Evolutionary conservation across 441 rosid genomes (phyloP), one percentile per base, ranked within the genome.

Genomic region (Daphne laureola): DNA sequence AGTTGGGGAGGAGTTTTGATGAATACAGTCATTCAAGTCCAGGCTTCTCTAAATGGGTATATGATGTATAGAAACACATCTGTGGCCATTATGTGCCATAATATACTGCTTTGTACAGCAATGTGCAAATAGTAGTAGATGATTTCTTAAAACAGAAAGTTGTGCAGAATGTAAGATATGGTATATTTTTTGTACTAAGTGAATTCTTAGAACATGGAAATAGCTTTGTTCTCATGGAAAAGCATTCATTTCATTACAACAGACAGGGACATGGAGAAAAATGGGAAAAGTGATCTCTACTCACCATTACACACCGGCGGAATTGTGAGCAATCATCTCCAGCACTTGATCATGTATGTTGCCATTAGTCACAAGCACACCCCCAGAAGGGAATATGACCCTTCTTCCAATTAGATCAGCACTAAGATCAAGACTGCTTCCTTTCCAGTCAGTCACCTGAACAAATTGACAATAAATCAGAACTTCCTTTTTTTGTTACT

Each of bases 391-490:
- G 57, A 53, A 66, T 64, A 78, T 21, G 44, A 59, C 74, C 54
- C 87, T 68, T 42, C 85, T 59, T 54, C 68, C 81, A 21, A 56
- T 64, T 60, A 61, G 52, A 64, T 80, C 85, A 14, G 69, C 78
- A 1, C 68, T 66, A 43, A 80, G 67, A 66, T 78, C 75, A 54
- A 83, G 61, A 49, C 60, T 56, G 40, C 47, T 64, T 31, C 87
- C 87, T 71, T 68, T 62, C 87, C 87, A 83, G 68, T 83, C 87
- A 4, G 75, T 78, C 53, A 83, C 91, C 91, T 83, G 73, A 48
- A 54, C 18, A 54, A 56, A 55, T 43, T n/a, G 49, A 31, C 2
- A 11, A 31, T 31, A 31, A 31, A 31, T 31, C 8, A 31, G 4
- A 31, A 9, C 38, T 31, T 31, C 7, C 11, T 31, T 31, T 31